phyloP scores from a whole-genome alignment of 2,329 filamentous ascomycete species.

The Aspergillus sp. region DNA sequence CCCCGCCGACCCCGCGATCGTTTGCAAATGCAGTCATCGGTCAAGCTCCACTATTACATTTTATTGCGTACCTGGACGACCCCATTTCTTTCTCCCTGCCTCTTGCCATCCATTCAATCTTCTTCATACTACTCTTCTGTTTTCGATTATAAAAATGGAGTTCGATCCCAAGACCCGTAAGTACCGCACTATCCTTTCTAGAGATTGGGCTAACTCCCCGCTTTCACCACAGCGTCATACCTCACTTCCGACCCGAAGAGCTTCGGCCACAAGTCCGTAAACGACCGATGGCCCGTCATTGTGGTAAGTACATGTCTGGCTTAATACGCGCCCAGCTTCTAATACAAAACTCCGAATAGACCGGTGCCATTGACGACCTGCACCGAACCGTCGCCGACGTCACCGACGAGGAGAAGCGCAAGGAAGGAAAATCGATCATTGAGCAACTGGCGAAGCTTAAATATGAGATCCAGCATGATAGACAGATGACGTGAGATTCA shows the following conservation, averaged over 20 bases:
- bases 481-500: conserved; percentile 63
- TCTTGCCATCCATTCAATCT: background rate
- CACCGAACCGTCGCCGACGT: conserved; percentile 59
- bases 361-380: conserved; percentile 90
- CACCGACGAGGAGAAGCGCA: conserved; percentile 60
- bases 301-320: conserved; percentile 58
- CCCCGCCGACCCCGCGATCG: conserved; percentile 8
- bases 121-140: background rate
- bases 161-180: conserved; percentile 72
- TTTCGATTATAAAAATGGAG: conserved; percentile 59
- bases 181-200: conserved; percentile 26
- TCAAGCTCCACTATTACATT: conserved; percentile 1
- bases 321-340: background rate
- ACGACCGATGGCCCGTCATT: conserved; percentile 90
- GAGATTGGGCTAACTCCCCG: conserved; percentile 16
- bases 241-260: conserved; percentile 78
- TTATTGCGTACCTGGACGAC: background rate
- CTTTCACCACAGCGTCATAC: conserved; percentile 62
- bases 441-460: conserved; percentile 79
- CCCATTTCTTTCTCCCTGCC: background rate
- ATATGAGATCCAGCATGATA: conserved; percentile 91
- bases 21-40: conserved; percentile 6
- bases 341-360: conserved; percentile 52
- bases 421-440: conserved; percentile 84
- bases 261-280: conserved; percentile 82